phyloP scores from a whole-genome alignment of 305 asterid genomes.

The Solanum aculeatissimum region DNA sequence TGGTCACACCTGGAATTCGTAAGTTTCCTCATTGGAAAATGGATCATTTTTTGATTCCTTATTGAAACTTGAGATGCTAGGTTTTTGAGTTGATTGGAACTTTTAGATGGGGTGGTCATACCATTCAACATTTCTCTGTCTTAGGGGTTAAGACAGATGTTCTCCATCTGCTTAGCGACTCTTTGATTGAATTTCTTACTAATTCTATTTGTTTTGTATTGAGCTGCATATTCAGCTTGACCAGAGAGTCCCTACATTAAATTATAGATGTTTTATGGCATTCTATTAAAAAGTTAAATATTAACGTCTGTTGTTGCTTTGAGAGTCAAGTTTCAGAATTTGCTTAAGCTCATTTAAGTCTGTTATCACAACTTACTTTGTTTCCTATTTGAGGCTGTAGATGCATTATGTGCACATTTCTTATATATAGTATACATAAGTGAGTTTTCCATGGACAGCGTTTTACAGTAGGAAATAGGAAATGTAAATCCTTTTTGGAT shows the following conservation, averaged over 20 bases:
- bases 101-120: neutral
- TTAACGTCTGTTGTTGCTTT: neutral
- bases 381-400: neutral
- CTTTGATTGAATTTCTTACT: neutral
- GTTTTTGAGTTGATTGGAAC: neutral
- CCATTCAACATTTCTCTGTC: neutral
- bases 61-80: neutral
- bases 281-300: neutral
- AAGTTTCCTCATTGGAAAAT: constrained; percentile 1
- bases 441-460: neutral
- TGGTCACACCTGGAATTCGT: constrained; percentile 57
- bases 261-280: neutral
- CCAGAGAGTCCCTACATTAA: neutral
- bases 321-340: neutral
- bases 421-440: neutral
- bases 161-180: neutral
- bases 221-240: neutral
- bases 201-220: neutral
- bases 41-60: neutral
- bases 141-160: neutral
- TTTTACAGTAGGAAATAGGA: neutral
- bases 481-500: neutral
- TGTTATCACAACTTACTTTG: neutral
- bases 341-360: neutral
- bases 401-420: neutral